Conservation (phyloP, 2,329 filamentous ascomycete species). For the Dryadomyces sulphureus region DNA sequence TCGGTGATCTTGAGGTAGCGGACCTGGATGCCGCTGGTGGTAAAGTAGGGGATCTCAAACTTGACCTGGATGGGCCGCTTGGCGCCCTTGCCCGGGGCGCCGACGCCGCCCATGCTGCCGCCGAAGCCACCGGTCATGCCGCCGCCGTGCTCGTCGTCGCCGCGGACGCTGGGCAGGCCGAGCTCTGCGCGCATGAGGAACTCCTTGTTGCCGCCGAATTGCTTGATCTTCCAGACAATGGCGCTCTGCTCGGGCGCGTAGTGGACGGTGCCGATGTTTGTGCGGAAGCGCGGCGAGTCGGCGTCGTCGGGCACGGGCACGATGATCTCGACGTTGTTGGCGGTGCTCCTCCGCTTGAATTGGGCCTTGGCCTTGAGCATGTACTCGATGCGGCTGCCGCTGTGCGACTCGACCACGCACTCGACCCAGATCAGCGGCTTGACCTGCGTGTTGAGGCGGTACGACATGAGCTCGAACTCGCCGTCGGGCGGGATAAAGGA, state of each 20-base stretch:
- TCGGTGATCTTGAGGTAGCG: conserved; percentile 98
- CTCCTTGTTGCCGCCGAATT: conserved; percentile 96
- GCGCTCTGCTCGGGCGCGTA: conserved; percentile 95
- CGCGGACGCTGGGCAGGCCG: conserved; percentile 82
- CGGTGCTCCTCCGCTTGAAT: conserved; percentile 94
- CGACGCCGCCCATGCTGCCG: conserved; percentile 87
- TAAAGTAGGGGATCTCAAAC: conserved; percentile 99
- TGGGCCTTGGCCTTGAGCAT: conserved; percentile 98
- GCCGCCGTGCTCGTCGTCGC: conserved; percentile 87
- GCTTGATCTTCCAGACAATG: conserved; percentile 99
- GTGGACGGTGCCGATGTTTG: conserved; percentile 92
- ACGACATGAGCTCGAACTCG: conserved; percentile 98
- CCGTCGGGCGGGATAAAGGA: conserved; percentile 97
- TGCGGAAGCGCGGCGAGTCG: conserved; percentile 88
- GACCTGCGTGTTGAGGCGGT: conserved; percentile 94
- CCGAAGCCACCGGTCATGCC: conserved; percentile 97
- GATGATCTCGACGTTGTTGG: conserved; percentile 96
- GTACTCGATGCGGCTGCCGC: conserved; percentile 90
- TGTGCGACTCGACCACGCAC: conserved; percentile 92
- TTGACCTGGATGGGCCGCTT: conserved; percentile 98
- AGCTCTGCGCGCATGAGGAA: conserved; percentile 97
- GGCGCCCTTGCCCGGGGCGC: conserved; percentile 59
- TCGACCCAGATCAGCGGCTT: conserved; percentile 99
- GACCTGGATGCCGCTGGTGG: conserved; percentile 97
- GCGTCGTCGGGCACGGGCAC: conserved; percentile 96